Conservation (phyloP, 352 stramenopile species). For the Phytophthora multivora region DNA sequence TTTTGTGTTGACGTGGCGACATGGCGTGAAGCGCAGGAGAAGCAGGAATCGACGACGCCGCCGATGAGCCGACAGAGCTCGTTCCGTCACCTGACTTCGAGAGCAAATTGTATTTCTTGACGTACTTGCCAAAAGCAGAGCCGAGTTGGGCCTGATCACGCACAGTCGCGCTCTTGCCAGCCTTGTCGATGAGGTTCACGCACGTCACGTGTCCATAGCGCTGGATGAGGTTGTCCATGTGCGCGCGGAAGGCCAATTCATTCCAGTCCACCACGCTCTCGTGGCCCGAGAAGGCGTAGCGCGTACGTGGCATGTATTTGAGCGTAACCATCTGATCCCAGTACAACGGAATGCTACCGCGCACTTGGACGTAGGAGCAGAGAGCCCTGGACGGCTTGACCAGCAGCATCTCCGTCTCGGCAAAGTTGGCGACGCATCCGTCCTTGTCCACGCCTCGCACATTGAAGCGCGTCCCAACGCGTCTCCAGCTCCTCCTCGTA, state of each 20-base stretch:
- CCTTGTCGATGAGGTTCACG: slow-evolving; percentile 96
- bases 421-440: slow-evolving; percentile 94
- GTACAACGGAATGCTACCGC: slow-evolving; percentile 94
- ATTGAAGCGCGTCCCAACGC: slow-evolving; percentile 92
- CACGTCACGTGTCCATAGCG: slow-evolving; percentile 84
- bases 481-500: slow-evolving; percentile 71
- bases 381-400: slow-evolving; percentile 43
- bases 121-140: slow-evolving; percentile 89
- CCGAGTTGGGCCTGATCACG: slow-evolving; percentile 92
- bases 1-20: slow-evolving; percentile 54
- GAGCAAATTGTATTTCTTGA: slow-evolving; percentile 86
- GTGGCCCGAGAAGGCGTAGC: slow-evolving; percentile 66
- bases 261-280: slow-evolving; percentile 58
- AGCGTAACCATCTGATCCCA: slow-evolving; percentile 91
- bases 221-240: slow-evolving; percentile 70
- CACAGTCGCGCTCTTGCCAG: slow-evolving; percentile 68
- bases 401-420: slow-evolving; percentile 94
- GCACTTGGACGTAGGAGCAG: slow-evolving; percentile 84
- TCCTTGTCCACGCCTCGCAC: slow-evolving; percentile 90
- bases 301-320: slow-evolving; percentile 92
- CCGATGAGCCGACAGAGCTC: slow-evolving; percentile 26
- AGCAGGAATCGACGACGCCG: slow-evolving; percentile 17
- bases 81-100: slow-evolving; percentile 56
- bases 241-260: slow-evolving; percentile 56
- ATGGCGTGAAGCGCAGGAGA: slow-evolving; percentile 27